Evolutionary conservation across 140 eudicot genomes (phyloP).

Genomic region (Stevia rebaudiana): DNA sequence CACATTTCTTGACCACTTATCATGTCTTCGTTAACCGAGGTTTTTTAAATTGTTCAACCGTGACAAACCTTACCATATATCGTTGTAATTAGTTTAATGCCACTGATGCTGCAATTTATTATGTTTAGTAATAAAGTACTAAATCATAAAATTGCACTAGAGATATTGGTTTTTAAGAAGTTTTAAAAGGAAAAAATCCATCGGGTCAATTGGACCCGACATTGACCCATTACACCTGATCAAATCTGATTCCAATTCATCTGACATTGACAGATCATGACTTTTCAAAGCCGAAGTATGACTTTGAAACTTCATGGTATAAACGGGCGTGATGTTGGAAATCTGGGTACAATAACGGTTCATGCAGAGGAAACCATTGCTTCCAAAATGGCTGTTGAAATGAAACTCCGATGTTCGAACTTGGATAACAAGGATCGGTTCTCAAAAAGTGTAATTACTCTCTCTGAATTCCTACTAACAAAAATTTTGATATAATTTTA

Average conservation of each 20-base stretch:
- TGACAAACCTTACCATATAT: not conserved
- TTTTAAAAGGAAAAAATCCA: no score
- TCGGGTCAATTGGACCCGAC: no score
- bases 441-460: constrained; percentile 73
- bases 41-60: constrained; percentile 1
- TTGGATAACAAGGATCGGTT: constrained; percentile 80
- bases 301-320: constrained; percentile 57
- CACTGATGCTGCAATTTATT: no score
- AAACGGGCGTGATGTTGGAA: constrained; percentile 34
- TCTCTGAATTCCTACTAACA: not conserved
- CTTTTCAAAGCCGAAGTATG: constrained; percentile 48
- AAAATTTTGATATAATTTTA: not conserved
- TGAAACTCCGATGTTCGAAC: constrained; percentile 52
- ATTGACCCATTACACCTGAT: not conserved
- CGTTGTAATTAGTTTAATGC: no score
- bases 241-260: not conserved
- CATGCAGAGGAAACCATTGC: constrained; percentile 85
- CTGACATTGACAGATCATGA: constrained; percentile 56
- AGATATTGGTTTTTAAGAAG: no score
- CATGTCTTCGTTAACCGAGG: constrained; percentile 8
- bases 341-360: constrained; percentile 59
- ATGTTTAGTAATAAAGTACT: no score
- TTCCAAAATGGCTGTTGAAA: constrained; percentile 68
- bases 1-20: not conserved
- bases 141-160: no score